Conservation (phyloP, 2,329 filamentous ascomycete genomes). For the Penicillium frequentans region DNA sequence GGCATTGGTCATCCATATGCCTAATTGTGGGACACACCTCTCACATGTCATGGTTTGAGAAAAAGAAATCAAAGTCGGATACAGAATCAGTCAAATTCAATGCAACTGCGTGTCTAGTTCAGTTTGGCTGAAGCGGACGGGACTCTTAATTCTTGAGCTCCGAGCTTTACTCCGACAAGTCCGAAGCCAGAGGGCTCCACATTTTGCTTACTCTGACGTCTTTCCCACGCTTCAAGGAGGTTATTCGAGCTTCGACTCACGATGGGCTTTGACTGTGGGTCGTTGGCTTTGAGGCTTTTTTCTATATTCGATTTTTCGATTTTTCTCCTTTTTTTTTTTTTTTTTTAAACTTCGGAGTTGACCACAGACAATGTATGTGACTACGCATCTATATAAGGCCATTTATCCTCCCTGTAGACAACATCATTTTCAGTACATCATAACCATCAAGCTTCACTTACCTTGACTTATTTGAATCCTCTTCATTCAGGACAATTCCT, state of each 20-base stretch:
- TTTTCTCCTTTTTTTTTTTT: background rate
- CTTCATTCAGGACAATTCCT: background rate
- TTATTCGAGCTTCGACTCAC: conserved; percentile 4
- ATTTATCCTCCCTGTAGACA: background rate
- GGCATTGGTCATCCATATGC: background rate
- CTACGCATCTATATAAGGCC: background rate
- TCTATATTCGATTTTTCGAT: background rate
- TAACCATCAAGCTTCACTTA: background rate
- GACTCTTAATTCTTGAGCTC: background rate
- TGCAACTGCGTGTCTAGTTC: too few relatives aligned
- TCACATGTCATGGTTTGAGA: background rate
- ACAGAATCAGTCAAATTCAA: too few relatives aligned
- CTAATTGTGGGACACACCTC: too few relatives aligned
- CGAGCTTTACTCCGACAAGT: conserved; percentile 2
- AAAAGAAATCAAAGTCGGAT: background rate
- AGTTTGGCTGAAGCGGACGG: too few relatives aligned
- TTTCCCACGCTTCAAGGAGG: background rate
- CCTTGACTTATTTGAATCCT: background rate
- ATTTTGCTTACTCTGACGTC: background rate
- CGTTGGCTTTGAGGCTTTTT: background rate
- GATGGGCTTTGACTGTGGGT: conserved; percentile 1
- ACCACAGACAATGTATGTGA: background rate
- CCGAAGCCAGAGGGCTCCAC: background rate
- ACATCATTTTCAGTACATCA: background rate
- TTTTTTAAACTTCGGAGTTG: conserved; percentile 1